Conservation (phyloP, 345 rosid species). For the Pseudoturritis turrita region DNA sequence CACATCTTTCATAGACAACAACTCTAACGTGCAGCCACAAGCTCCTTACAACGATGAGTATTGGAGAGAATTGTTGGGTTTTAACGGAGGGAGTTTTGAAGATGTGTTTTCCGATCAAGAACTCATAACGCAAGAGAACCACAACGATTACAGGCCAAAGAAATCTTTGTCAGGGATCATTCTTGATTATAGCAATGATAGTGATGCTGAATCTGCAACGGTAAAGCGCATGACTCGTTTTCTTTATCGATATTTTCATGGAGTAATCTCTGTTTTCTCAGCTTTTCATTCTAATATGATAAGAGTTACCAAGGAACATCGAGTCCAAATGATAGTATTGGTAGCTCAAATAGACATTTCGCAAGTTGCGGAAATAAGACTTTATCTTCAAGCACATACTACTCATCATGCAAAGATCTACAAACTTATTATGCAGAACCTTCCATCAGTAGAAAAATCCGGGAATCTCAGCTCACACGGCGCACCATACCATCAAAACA, state of each 20-base stretch:
- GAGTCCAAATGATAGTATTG: no score
- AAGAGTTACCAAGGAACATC: constrained; percentile 26
- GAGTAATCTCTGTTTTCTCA: background rate
- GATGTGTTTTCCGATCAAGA: background rate
- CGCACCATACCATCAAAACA: background rate
- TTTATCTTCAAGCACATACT: no score
- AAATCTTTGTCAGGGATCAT: constrained; percentile 1
- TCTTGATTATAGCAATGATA: constrained; percentile 2
- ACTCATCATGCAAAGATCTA: constrained; percentile 7
- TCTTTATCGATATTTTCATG: background rate
- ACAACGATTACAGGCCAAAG: constrained; percentile 18
- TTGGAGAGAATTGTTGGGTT: background rate
- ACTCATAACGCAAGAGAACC: background rate
- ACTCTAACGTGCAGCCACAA: background rate
- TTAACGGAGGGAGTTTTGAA: background rate
- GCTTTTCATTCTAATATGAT: background rate
- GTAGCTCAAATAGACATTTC: background rate
- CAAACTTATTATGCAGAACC: background rate
- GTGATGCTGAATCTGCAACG: constrained; percentile 11
- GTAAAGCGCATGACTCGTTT: background rate
- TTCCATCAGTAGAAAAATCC: background rate
- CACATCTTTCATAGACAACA: background rate
- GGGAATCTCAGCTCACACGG: background rate
- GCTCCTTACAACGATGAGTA: background rate
- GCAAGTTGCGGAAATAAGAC: no score